These are phyloP conservation scores for Moesziomyces parantarcticus DNA, from an alignment of 1,284 basidiomycete species.

Conservation along the genomic window DNA sequence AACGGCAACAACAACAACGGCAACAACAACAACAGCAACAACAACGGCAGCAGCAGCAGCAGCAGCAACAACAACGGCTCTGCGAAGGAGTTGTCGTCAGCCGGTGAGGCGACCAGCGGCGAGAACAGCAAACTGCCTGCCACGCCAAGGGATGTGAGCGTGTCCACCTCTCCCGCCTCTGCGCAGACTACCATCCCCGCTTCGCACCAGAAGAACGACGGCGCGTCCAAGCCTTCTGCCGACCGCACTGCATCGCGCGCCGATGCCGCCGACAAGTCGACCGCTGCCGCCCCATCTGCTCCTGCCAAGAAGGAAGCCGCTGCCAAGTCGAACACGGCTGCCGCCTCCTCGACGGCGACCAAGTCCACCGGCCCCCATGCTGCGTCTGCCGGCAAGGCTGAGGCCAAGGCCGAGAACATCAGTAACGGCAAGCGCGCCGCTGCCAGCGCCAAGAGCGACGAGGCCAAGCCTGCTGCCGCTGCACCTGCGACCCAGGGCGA, in stretches of 20 bases:
- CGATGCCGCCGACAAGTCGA: conserved; percentile 18
- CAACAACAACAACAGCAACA: conserved; percentile 14
- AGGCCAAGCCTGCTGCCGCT: conserved; percentile 18
- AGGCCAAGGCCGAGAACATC: conserved; percentile 21
- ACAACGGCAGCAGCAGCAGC: conserved; percentile 8
- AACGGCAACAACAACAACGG: conserved; percentile 8
- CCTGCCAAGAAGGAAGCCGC: conserved; percentile 24
- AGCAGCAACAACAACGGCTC: conserved; percentile 12
- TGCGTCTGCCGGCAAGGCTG: conserved; percentile 18
- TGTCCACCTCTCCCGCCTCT: conserved; percentile 37
- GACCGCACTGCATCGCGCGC: conserved; percentile 18
- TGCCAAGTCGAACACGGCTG: conserved; percentile 18
- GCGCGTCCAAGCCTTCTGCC: conserved; percentile 12
- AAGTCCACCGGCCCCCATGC: conserved; percentile 11
- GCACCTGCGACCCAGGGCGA: conserved; percentile 14
- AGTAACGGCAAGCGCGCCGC: conserved; percentile 28
- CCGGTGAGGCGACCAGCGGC: conserved; percentile 2
- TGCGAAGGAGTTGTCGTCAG: too few species aligned
- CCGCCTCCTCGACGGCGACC: conserved; percentile 18
- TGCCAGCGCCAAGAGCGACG: conserved; percentile 22
- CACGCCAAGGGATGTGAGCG: conserved; percentile 25
- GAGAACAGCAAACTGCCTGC: conserved; percentile 14
- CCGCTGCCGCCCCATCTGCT: conserved; percentile 6
- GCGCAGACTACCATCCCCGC: conserved; percentile 34
- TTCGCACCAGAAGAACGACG: conserved; percentile 12